These are phyloP conservation scores for Trichosporon ovoides DNA, from an alignment of 1,284 basidiomycete genomes.

Conservation along the genomic window DNA sequence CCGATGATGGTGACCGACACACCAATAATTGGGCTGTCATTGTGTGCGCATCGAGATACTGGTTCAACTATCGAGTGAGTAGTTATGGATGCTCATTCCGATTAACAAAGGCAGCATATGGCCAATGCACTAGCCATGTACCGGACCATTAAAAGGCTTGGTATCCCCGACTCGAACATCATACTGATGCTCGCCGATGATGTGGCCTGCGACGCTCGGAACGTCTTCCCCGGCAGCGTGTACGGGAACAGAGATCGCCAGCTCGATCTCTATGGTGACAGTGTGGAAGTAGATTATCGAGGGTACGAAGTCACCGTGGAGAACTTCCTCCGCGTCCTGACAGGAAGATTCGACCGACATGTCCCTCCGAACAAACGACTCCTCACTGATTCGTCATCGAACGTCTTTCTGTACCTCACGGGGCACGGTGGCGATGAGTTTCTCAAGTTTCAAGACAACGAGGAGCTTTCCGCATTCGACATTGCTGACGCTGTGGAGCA, in stretches of 20 bases:
- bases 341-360: constrained; percentile 62
- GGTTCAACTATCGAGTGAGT: constrained; percentile 96
- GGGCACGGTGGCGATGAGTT: constrained; percentile 98
- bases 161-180: constrained; percentile 96
- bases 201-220: constrained; percentile 86
- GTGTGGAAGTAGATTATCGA: constrained; percentile 95
- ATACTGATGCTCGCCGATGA: constrained; percentile 99
- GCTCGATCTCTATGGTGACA: constrained; percentile 89
- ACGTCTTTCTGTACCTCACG: constrained; percentile 96
- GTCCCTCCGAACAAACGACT: constrained; percentile 88
- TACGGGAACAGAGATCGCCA: constrained; percentile 73
- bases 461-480: constrained; percentile 94
- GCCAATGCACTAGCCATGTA: constrained; percentile 98
- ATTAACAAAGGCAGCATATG: constrained; percentile 66
- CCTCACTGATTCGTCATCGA: constrained; percentile 83
- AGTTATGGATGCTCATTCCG: constrained; percentile 2
- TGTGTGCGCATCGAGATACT: constrained; percentile 87
- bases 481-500: constrained; percentile 95
- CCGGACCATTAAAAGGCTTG: constrained; percentile 93
- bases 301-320: constrained; percentile 98
- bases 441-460: constrained; percentile 97
- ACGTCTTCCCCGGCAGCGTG: constrained; percentile 85
- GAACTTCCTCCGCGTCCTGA: constrained; percentile 85
- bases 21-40: constrained; percentile 99
- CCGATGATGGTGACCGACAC: constrained; percentile 50